Base-by-base conservation (phyloP, 495 filamentous ascomycete genomes). In the Penicillium lividum region DNA sequence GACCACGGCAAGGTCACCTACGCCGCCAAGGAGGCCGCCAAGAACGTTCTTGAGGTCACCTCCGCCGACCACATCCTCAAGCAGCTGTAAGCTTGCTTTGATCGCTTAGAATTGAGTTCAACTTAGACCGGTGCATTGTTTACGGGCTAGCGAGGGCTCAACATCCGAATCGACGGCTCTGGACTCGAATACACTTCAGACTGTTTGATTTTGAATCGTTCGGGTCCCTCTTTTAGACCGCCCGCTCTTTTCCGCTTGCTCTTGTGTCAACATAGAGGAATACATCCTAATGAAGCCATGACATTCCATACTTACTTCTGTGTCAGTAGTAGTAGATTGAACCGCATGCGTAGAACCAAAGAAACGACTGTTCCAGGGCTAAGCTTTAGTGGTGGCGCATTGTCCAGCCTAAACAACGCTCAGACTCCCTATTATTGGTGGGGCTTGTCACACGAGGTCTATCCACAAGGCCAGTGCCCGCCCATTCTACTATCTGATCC, bases 1-100 rank as follows among this genome's bases (percentile, higher is more conserved):
- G 92, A 97, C 75, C 84, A 96, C 76, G 92, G 93, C 66, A 95
- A 89, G 80, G 82, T 98, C 66, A 81, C 76, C 65, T 97, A 97
- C 76, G 91, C 93, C 50, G 90, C 90, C 76, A 86, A 86, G 70
- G 89, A 93, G 77, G 80, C 82, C 53, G 81, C 78, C 7, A 83
- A 84, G 67, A 85, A 91, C 70, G 83, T 87, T 53, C 86, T 79
- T 66, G 73, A 86, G 82, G 70, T 80, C 47, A 62, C 64, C 67
- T 55, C 56, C 57, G 67, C 64, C 59, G 67, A 64, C 48, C 48
- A 61, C 60, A 55, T 67, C 48, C 54, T 54, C 61, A 69, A 69
- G 64, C 67, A 69, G 67, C 61, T 69, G 64, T 69, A 67, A 62
- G 56, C 57, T 34, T 49, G 31, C 15, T 45, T 11, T 22, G 47